Conservation (phyloP, 805 yeast genomes). For the Osmozyma mogii region DNA sequence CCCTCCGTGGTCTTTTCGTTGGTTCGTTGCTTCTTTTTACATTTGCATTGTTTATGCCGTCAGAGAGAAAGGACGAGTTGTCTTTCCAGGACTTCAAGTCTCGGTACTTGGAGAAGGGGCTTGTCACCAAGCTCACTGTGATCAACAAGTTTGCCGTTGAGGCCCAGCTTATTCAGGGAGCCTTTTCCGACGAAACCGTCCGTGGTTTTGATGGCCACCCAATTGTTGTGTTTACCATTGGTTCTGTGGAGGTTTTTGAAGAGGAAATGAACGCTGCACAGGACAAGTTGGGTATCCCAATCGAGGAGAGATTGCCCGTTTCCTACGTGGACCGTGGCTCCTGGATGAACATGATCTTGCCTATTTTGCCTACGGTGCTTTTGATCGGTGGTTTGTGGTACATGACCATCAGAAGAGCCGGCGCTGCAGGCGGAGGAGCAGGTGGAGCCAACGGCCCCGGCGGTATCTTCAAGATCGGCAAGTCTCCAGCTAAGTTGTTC, state of each 20-base stretch:
- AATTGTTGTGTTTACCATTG: slow-evolving; percentile 70
- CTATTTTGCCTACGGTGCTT: slow-evolving; percentile 73
- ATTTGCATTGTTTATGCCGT: slow-evolving; percentile 14
- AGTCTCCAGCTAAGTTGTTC: slow-evolving; percentile 71
- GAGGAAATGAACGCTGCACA: slow-evolving; percentile 71
- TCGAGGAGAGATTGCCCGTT: slow-evolving; percentile 70
- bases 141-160: slow-evolving; percentile 67
- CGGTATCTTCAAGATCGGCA: slow-evolving; percentile 64
- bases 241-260: slow-evolving; percentile 80
- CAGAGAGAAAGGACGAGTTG: slow-evolving; percentile 21
- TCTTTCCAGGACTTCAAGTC: slow-evolving; percentile 80
- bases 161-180: slow-evolving; percentile 48
- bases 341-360: slow-evolving; percentile 52
- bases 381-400: slow-evolving; percentile 74
- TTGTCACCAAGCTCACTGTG: slow-evolving; percentile 66
- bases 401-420: slow-evolving; percentile 47
- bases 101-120: slow-evolving; percentile 69
- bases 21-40: slow-evolving; percentile 9
- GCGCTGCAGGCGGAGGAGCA: slow-evolving; percentile 39
- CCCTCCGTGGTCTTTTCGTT: slow-evolving; percentile 2
- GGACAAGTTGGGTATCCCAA: slow-evolving; percentile 58
- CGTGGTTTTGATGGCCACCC: slow-evolving; percentile 30
- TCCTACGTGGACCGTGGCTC: slow-evolving; percentile 64
- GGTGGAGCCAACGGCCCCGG: slow-evolving; percentile 22
- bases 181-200: slow-evolving; percentile 35